Evolutionary conservation across 306 rosid genomes (phyloP), one percentile per base, ranked within the genome.

Genomic region (Casuarina equisetifolia): DNA sequence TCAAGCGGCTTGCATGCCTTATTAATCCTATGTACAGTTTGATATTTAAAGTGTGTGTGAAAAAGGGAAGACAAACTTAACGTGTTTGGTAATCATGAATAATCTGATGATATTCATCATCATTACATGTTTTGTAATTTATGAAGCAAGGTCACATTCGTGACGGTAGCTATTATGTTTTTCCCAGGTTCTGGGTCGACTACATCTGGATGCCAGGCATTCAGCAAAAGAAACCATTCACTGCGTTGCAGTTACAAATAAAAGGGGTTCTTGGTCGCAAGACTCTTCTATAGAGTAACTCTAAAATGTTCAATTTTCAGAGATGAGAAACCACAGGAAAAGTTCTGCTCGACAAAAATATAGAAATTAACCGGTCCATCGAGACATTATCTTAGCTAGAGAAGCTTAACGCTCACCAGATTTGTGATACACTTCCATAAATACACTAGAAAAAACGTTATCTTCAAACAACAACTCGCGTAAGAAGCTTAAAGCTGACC

Each of bases 401-500:
- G 69, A 70, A 78, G 78, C 63, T 40, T 44, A 8, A 11, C 52
- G 50, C 49, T 69, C 58, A 13, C 10, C 57, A 51, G 54, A 51
- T 69, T 73, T 74, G 74, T 80, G 54, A 35, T 19, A 74, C 32
- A 25, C 66, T 69, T 77, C 45, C 32, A 62, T 70, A 71, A 62
- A 67, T 70, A 72, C 69, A 75, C 55, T 15, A 46, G 75, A 76
- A 78, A 78, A 19, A 79, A 36, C 38, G 61, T 52, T 75, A 25
- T 70, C 44, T 78, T 50, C 59, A 40, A 82, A 73, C 82, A 80
- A 66, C 46, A 62, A 70, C 76, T 40, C 53, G 67, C 51, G 70
- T 74, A 74, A 74, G 71, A 82, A 69, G 72, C 79, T 59, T 39
- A 59, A 70, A 84, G 76, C 82, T 79, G 85, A 80, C 82, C 87